Percentiles rank a stretch among this genome's conserved stretches.
These are phyloP conservation scores for Cyclostephanos invisitatus DNA, from an alignment of 108 stramenopile species.

Conservation along the genomic window DNA sequence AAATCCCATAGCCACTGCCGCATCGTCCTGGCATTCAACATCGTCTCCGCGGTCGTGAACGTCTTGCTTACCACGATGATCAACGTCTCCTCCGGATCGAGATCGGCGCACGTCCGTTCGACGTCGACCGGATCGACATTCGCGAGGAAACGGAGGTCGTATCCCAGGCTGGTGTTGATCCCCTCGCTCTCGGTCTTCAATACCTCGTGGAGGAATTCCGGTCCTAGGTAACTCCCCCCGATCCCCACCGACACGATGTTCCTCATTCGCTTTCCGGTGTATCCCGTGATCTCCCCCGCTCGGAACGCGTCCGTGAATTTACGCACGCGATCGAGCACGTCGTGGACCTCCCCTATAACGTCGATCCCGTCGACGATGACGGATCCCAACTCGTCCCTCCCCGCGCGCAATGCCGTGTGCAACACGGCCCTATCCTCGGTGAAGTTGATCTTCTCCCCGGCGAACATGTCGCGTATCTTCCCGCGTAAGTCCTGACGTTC, in stretches of 20 bases:
- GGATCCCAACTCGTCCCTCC: conserved; percentile 54
- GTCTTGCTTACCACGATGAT: conserved; percentile 98
- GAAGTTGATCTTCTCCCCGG: conserved; percentile 95
- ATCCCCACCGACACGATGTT: conserved; percentile 98
- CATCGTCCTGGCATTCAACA: conserved; percentile 98
- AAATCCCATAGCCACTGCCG: conserved; percentile 97
- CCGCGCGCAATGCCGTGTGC: conserved; percentile 96
- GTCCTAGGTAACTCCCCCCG: conserved; percentile 97
- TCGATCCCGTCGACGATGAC: conserved; percentile 89
- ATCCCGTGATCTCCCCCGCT: conserved; percentile 84
- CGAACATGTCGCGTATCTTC: conserved; percentile 88
- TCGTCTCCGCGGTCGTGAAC: conserved; percentile 99
- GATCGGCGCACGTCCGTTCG: conserved; percentile 89
- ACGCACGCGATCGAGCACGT: conserved; percentile 89
- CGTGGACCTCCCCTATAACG: conserved; percentile 91
- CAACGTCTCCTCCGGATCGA: conserved; percentile 91
- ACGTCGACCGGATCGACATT: conserved; percentile 99
- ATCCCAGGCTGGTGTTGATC: conserved; percentile 81
- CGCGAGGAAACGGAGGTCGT: conserved; percentile 92
- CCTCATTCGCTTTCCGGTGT: conserved; percentile 93
- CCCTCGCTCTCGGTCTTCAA: conserved; percentile 94
- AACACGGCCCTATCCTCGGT: conserved; percentile 97
- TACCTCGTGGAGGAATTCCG: conserved; percentile 96
- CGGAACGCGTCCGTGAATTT: conserved; percentile 90
- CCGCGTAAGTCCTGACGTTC: conserved; percentile 59